These are phyloP conservation scores for Guadua angustifolia DNA, from an alignment of 176 grass and related monocot species.

Conservation along the genomic window DNA sequence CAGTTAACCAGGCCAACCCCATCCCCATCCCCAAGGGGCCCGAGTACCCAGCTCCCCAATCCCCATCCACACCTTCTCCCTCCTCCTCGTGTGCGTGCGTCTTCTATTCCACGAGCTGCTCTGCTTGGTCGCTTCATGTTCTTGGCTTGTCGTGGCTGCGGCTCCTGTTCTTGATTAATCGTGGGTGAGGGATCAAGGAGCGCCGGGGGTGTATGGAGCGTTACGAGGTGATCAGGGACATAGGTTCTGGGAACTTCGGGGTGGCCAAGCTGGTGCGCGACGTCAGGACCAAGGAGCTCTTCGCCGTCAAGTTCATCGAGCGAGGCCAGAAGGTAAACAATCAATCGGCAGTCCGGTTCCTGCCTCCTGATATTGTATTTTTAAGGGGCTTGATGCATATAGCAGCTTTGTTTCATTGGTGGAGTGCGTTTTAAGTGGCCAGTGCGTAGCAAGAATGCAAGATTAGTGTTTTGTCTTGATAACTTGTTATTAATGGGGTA, in stretches of 20 bases:
- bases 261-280: constrained; percentile 89
- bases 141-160: background rate
- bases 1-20: constrained; percentile 14
- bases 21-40: background rate
- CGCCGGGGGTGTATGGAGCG: constrained; percentile 57
- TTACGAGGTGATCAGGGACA: constrained; percentile 80
- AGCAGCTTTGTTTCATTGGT: background rate
- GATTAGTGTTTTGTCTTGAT: background rate
- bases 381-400: background rate
- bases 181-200: background rate
- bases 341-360: background rate
- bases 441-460: background rate
- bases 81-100: background rate
- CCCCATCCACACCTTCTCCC: background rate
- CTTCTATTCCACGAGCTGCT: background rate
- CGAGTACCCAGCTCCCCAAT: background rate
- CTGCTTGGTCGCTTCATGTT: background rate
- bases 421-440: background rate
- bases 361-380: background rate
- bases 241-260: constrained; percentile 91
- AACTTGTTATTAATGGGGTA: background rate
- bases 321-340: constrained; percentile 72
- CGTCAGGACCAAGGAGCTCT: constrained; percentile 70
- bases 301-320: constrained; percentile 92
- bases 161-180: background rate